Conservation (phyloP, 768 basidiomycete genomes). For the Podaxis sp. region DNA sequence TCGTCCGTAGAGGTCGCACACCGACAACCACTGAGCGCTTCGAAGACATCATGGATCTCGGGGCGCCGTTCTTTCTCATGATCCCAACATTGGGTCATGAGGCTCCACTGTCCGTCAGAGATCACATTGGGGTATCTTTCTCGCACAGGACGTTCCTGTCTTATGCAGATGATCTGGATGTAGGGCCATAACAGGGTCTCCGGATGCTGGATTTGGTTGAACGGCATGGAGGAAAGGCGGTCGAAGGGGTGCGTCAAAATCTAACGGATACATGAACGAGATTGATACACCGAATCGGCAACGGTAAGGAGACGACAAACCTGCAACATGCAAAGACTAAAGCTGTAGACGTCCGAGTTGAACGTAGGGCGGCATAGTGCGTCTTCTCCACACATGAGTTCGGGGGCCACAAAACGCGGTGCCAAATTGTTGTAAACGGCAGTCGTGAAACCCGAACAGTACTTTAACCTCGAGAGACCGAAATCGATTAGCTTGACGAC, state of each 20-base stretch:
- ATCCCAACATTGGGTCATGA: neutral
- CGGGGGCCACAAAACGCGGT: neutral
- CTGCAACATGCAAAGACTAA: conserved; percentile 4
- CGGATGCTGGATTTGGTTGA: neutral
- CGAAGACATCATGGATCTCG: neutral
- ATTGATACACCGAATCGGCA: neutral
- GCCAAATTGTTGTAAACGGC: neutral
- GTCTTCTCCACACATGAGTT: neutral
- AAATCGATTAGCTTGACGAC: conserved; percentile 13
- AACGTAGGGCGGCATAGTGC: neutral
- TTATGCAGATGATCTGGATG: neutral
- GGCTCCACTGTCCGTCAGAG: neutral
- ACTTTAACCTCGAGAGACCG: conserved; percentile 1
- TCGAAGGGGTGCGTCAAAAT: neutral
- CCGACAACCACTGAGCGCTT: neutral
- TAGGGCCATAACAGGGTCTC: neutral
- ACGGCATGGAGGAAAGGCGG: neutral
- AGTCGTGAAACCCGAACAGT: conserved; percentile 6
- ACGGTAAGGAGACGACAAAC: neutral
- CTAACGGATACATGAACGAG: neutral
- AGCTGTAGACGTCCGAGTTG: neutral
- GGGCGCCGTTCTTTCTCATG: neutral
- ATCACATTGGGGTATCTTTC: neutral
- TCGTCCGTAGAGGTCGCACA: neutral
- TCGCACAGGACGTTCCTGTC: neutral